phyloP scores from a whole-genome alignment of 2,329 filamentous ascomycete genomes.

The Penicillium sp. region DNA sequence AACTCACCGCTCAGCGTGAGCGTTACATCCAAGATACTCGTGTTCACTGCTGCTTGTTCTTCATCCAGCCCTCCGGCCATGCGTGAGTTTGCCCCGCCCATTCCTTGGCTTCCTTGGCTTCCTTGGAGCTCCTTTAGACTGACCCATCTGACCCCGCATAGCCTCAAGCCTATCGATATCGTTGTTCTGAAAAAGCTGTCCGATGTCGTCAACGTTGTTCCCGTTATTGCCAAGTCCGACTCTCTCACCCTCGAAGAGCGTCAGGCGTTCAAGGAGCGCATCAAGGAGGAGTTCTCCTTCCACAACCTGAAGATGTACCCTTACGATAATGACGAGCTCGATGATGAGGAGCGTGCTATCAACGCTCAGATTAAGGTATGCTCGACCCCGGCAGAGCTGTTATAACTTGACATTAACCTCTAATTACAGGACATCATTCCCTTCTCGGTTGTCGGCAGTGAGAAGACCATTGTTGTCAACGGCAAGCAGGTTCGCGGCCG shows the following conservation, averaged over 20 bases:
- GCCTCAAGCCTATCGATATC: slow-evolving; percentile 97
- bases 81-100: slow-evolving; percentile 51
- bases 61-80: slow-evolving; percentile 98
- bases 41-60: slow-evolving; percentile 99
- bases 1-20: slow-evolving; percentile 97
- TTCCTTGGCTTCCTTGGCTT: background rate
- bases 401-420: slow-evolving; percentile 31
- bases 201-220: slow-evolving; percentile 98
- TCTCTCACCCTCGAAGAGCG: slow-evolving; percentile 95
- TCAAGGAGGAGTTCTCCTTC: slow-evolving; percentile 99
- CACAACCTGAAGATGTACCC: slow-evolving; percentile 99
- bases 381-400: slow-evolving; percentile 26
- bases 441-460: slow-evolving; percentile 95
- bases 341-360: slow-evolving; percentile 90
- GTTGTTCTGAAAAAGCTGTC: slow-evolving; percentile 99
- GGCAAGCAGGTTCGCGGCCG: slow-evolving; percentile 96
- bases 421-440: slow-evolving; percentile 77
- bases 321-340: slow-evolving; percentile 98
- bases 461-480: slow-evolving; percentile 96
- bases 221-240: slow-evolving; percentile 97
- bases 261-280: slow-evolving; percentile 94
- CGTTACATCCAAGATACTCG: slow-evolving; percentile 98
- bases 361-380: slow-evolving; percentile 94
- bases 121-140: background rate
- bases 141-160: slow-evolving; percentile 21